Evolutionary conservation across 176 grass and related monocot genomes (phyloP).

Genomic region (Guadua angustifolia): DNA sequence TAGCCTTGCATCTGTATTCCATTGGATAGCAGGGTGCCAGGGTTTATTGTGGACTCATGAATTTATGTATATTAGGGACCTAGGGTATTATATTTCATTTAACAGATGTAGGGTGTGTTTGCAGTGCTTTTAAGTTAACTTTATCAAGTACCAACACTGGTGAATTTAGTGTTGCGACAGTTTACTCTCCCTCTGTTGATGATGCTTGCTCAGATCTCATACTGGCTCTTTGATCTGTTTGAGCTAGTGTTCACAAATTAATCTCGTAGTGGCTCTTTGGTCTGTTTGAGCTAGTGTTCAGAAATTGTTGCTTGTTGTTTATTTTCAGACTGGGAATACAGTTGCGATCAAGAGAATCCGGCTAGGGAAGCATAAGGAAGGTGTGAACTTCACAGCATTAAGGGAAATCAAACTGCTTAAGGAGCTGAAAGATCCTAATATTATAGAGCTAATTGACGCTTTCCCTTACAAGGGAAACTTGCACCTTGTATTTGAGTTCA

Average conservation of each 20-base stretch:
- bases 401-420: constrained; percentile 98
- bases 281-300: constrained; percentile 31
- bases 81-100: neutral
- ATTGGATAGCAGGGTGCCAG: neutral
- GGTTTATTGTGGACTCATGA: neutral
- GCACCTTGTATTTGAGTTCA: constrained; percentile 97
- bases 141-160: neutral
- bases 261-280: neutral
- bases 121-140: neutral
- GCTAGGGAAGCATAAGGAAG: constrained; percentile 92
- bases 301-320: constrained; percentile 1
- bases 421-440: constrained; percentile 92
- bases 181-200: neutral
- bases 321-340: constrained; percentile 81
- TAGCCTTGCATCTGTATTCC: neutral
- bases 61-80: neutral
- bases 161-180: neutral
- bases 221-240: neutral
- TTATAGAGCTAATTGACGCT: constrained; percentile 90
- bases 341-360: constrained; percentile 96
- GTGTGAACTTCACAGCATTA: constrained; percentile 93
- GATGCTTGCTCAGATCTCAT: constrained; percentile 3
- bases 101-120: neutral
- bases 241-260: constrained; percentile 29
- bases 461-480: constrained; percentile 94